Evolutionary conservation across 768 basidiomycete genomes (phyloP).

Genomic region (Amanita thiersii): DNA sequence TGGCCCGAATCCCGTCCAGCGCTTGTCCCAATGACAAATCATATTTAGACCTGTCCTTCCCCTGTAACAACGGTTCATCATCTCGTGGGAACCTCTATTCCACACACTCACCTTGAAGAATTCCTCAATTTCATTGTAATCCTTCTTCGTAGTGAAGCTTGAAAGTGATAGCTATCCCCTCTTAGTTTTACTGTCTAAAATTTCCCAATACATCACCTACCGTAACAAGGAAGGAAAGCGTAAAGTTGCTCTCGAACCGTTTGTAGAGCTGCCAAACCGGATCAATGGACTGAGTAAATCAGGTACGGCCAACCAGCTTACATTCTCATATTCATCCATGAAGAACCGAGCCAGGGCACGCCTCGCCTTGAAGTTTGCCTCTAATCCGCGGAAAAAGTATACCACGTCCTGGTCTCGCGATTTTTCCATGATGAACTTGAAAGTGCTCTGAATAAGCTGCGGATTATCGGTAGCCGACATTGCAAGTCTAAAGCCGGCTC

Average conservation of each 20-base stretch:
- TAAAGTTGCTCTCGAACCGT: slow-evolving; percentile 65
- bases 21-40: slow-evolving; percentile 55
- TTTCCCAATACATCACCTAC: slow-evolving; percentile 24
- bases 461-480: slow-evolving; percentile 54
- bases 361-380: slow-evolving; percentile 46
- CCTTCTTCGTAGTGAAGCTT: slow-evolving; percentile 56
- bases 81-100: slow-evolving; percentile 8
- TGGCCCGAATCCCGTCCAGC: slow-evolving; percentile 58
- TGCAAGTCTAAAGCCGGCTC: slow-evolving; percentile 36
- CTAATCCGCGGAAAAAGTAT: slow-evolving; percentile 55
- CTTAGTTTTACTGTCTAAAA: not conserved
- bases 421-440: slow-evolving; percentile 47
- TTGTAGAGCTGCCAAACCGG: slow-evolving; percentile 41
- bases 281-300: not conserved
- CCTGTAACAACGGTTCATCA: slow-evolving; percentile 26
- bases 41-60: slow-evolving; percentile 66
- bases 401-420: slow-evolving; percentile 54
- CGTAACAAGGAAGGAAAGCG: slow-evolving; percentile 42
- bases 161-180: slow-evolving; percentile 25
- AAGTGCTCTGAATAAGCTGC: slow-evolving; percentile 51
- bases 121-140: slow-evolving; percentile 48
- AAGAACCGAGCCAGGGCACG: slow-evolving; percentile 52
- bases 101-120: slow-evolving; percentile 67
- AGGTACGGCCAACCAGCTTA: slow-evolving; percentile 23
- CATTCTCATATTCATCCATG: slow-evolving; percentile 58